Evolutionary conservation across 1,139 yeast species (phyloP), one percentile per base, ranked within the genome.

Genomic region (Diutina siamensis): DNA sequence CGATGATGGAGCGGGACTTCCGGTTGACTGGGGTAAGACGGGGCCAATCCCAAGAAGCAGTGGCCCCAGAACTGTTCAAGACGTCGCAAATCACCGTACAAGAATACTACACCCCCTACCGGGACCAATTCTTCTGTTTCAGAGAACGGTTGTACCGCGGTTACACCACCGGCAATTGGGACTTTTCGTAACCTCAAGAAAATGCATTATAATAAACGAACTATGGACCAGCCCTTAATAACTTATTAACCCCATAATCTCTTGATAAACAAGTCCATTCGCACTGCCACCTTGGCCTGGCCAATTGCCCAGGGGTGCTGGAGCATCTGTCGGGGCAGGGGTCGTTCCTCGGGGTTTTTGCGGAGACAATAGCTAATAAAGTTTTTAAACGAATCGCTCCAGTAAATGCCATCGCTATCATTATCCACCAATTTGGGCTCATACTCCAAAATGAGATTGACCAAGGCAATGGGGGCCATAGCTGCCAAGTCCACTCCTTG

Each of bases 281-380:
- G 77, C 13, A 89, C 95, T 45, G 65, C 70, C 57, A 80, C 76
- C 50, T 68, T 71, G 61, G 74, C 74, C 61, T 85, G 95, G 3
- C 87, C 86, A 19, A 75, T 64, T 48, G 87, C 71, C 97, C 97
- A 89, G 1, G 97, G 97, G 65, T 89, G 97, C 47, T 70, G 73
- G 46, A 92, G 70, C 92, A 92, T 84, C 58, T 89, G 96, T 53
- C 94, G 71, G 12, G 98, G 98, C 48, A 89, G 79, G 7, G 97
- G 96, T 48, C 98, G 69, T 52, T 80, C 81, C 35, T 70, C 72
- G 31, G 87, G 79, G 50, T 87, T 86, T 57, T 88, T 89, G 53
- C 78, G 86, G 48, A 92, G 65, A 59, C 97, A 88, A 56, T 81
- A 83, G 45, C 76, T 76, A 44, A 92, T 72, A 55, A 92, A 92